Base-by-base conservation (phyloP, 257 asterid species). In the Perilla frutescens region DNA sequence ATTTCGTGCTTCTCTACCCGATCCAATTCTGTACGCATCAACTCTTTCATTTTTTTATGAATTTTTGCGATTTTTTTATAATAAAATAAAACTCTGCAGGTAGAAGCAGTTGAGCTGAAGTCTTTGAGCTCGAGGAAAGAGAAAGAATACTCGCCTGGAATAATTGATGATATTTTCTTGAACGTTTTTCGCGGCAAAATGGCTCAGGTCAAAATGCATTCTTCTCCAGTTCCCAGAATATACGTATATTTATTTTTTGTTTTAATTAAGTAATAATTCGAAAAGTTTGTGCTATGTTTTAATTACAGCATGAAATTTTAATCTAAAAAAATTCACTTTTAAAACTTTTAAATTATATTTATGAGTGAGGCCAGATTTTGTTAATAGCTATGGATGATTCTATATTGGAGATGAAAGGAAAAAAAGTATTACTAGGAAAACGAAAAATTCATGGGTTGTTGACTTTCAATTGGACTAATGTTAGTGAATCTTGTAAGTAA, bases 171-270 rank as follows among this genome's bases (percentile, higher is more conserved):
- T 61, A 45, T 88, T 58, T 90, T 92, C 77, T 73, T 90, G 60
- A 74, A 79, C 57, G 77, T 88, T 34, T 92, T 92, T 80, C 92
- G 98, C 58, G 77, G 79, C 63, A 90, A 79, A 87, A 90, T 92
- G 96, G 96, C 83, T 63, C 81, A 80, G 89, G 96, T 90, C 2
- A 49, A 5, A 56, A 61, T 68, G 32, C 9, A 62, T 51, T 26
- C 56, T 70, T 56, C 6, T 47, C 13, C 11, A 0, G 9, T 37
- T 15, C 47, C 29, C 37, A 34, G 37, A 34, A 20, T 20, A 20
- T 20, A 20, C 26, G 26, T 20, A 20, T 20, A 20, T 26, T 64
- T 37, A 26, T 43, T 34, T 5, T 3, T 58, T 26, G 13, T 5
- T n/a, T 26, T 43, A 26, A 64, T 55, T 58, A 0, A 32, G 45